Evolutionary conservation across 176 grass and related monocot species (phyloP).

Genomic region (Carex littledalei): DNA sequence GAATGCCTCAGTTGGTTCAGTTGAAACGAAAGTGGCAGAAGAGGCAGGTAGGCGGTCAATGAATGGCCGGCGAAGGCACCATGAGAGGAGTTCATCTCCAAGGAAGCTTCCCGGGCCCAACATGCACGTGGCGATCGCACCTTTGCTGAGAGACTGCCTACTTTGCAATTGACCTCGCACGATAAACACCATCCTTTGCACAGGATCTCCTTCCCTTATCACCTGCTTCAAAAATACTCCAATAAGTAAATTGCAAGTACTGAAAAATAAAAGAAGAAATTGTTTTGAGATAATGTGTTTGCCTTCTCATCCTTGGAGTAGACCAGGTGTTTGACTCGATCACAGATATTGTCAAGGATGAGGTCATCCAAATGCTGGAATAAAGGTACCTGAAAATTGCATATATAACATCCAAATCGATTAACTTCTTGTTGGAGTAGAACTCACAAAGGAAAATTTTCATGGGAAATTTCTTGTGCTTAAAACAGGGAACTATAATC

Average conservation of each 20-base stretch:
- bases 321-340: constrained; percentile 67
- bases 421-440: neutral
- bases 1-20: constrained; percentile 70
- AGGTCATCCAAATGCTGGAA: constrained; percentile 96
- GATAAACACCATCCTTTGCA: constrained; percentile 92
- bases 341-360: constrained; percentile 93
- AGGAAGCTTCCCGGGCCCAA: constrained; percentile 71
- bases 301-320: constrained; percentile 89
- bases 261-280: neutral
- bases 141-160: constrained; percentile 71
- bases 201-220: constrained; percentile 90
- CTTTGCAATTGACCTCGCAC: constrained; percentile 68
- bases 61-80: constrained; percentile 81
- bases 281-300: neutral
- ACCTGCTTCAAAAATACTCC: constrained; percentile 25
- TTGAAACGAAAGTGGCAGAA: constrained; percentile 77
- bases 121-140: constrained; percentile 66
- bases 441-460: neutral
- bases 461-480: neutral
- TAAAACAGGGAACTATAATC: neutral
- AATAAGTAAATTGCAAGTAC: neutral
- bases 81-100: constrained; percentile 93
- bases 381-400: constrained; percentile 52
- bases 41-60: constrained; percentile 64
- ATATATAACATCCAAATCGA: neutral